Evolutionary conservation across 352 stramenopile species (phyloP).

Genomic region (Globisporangium splendens): DNA sequence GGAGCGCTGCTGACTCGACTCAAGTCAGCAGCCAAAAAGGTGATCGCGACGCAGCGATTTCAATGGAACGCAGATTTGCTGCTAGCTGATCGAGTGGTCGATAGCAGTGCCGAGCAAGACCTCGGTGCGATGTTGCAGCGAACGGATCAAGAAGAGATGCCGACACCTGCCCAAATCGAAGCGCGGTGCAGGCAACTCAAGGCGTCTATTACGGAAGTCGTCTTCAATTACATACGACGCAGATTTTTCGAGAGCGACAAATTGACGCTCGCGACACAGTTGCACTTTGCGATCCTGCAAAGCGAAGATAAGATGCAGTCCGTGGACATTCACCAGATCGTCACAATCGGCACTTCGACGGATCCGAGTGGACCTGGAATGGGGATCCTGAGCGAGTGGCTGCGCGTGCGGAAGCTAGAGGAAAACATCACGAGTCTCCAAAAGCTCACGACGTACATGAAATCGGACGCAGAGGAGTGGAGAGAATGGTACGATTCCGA

Average conservation of each 20-base stretch:
- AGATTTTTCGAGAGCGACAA: conserved; percentile 94
- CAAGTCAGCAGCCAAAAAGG: conserved; percentile 80
- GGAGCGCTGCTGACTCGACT: conserved; percentile 54
- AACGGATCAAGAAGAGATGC: conserved; percentile 63
- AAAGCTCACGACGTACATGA: conserved; percentile 93
- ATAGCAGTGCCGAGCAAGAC: conserved; percentile 46
- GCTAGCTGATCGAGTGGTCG: conserved; percentile 64
- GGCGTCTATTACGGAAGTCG: conserved; percentile 71
- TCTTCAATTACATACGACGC: conserved; percentile 95
- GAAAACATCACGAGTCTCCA: conserved; percentile 81
- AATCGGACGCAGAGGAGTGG: conserved; percentile 95
- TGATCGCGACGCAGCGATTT: conserved; percentile 81
- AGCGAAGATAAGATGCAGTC: conserved; percentile 61
- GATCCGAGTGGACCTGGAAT: conserved; percentile 56
- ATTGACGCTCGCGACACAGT: conserved; percentile 87
- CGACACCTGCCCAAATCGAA: conserved; percentile 45
- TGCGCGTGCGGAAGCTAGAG: conserved; percentile 89
- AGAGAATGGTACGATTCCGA: conserved; percentile 92
- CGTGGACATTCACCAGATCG: conserved; percentile 71
- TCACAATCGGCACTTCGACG: conserved; percentile 41
- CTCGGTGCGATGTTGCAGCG: conserved; percentile 60
- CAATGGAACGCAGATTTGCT: conserved; percentile 86
- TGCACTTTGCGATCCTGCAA: conserved; percentile 90
- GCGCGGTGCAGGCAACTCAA: conserved; percentile 53
- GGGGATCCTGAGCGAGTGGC: conserved; percentile 92